These are phyloP conservation scores for Phylloporus scabripes DNA, from an alignment of 768 basidiomycete genomes.

Conservation along the genomic window DNA sequence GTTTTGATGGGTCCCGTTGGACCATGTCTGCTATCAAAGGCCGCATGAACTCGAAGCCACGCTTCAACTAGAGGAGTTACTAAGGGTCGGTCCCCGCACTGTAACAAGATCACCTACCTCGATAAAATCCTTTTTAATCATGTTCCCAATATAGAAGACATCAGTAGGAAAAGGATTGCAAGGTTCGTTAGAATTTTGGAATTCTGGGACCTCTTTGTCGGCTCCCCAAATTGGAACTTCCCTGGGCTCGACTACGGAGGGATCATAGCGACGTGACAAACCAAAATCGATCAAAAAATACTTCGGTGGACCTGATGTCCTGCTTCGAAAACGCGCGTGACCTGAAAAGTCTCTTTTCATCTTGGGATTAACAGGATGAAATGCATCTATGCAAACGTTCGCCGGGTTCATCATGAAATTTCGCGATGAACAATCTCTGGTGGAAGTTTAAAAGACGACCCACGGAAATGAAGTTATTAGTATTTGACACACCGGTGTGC, in stretches of 20 bases:
- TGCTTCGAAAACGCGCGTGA: too few species aligned
- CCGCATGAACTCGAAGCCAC: conserved; percentile 32
- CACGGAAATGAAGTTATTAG: neutral
- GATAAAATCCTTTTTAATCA: conserved; percentile 29
- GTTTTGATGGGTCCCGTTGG: conserved; percentile 27
- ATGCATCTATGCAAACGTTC: neutral
- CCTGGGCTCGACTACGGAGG: conserved; percentile 21
- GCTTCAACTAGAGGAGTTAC: too few species aligned
- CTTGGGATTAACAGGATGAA: neutral
- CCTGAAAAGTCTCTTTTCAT: neutral
- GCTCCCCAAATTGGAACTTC: conserved; percentile 18
- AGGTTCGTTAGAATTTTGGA: conserved; percentile 17
- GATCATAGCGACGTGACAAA: conserved; percentile 26
- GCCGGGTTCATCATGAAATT: neutral
- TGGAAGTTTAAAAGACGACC: neutral
- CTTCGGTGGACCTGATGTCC: too few species aligned
- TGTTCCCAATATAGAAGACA: conserved; percentile 40
- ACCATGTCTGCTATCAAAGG: conserved; percentile 34
- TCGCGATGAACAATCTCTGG: neutral
- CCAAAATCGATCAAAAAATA: conserved; percentile 26
- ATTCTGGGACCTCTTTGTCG: conserved; percentile 31
- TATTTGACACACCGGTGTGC: neutral
- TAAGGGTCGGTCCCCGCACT: too few species aligned
- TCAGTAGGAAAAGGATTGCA: conserved; percentile 40
- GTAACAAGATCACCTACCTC: too few species aligned